Evolutionary conservation across 352 stramenopile species (phyloP).

Genomic region (Phytopythium cucurbitacearum): DNA sequence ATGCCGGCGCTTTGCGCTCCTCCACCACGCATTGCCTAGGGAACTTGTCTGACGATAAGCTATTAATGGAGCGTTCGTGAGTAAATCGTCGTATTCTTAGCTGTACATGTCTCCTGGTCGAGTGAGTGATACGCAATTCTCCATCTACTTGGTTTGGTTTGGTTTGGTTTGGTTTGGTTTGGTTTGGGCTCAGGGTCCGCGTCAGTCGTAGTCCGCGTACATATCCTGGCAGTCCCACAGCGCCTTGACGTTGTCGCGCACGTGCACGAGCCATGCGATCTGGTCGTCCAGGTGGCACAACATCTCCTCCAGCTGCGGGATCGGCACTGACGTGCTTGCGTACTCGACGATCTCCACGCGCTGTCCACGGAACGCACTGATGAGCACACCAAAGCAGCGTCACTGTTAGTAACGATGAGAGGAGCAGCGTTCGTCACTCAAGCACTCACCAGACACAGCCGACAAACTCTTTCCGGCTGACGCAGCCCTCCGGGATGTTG

Average conservation of each 20-base stretch:
- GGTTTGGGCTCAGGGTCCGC: too few species aligned
- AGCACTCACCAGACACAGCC: slow-evolving; percentile 66
- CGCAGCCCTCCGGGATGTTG: slow-evolving; percentile 53
- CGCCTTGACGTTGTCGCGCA: slow-evolving; percentile 72
- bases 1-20: too few species aligned
- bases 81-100: too few species aligned
- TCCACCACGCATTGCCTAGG: too few species aligned
- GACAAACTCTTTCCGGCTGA: slow-evolving; percentile 77
- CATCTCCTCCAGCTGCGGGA: slow-evolving; percentile 82
- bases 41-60: too few species aligned
- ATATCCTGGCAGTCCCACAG: slow-evolving; percentile 59
- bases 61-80: too few species aligned
- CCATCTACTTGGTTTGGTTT: too few species aligned
- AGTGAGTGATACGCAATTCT: too few species aligned
- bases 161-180: too few species aligned
- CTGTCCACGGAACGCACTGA: slow-evolving; percentile 65
- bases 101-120: too few species aligned
- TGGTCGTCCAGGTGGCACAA: slow-evolving; percentile 59
- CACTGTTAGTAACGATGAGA: neutral
- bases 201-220: slow-evolving; percentile 28
- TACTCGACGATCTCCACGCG: slow-evolving; percentile 81
- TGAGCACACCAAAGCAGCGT: neutral
- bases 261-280: slow-evolving; percentile 54
- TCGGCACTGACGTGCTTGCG: slow-evolving; percentile 52
- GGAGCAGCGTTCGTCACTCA: neutral